Percentiles rank a stretch among this genome's conserved stretches.
Conservation (phyloP, 108 stramenopile species). For the Skeletonema potamos region DNA sequence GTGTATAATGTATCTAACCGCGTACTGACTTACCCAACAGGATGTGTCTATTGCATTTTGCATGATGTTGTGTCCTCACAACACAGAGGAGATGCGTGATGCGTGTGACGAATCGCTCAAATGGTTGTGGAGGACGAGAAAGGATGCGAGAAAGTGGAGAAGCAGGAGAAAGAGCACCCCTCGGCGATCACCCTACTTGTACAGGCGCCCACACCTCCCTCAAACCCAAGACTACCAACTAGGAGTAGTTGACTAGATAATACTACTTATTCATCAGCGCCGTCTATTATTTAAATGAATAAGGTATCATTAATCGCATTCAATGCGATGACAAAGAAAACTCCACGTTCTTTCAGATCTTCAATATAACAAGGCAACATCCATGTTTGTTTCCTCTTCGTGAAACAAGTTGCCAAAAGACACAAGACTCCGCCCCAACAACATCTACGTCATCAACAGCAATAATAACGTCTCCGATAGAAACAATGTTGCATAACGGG, state of each 20-base stretch:
- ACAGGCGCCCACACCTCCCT: too few relatives aligned
- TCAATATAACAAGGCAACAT: background rate
- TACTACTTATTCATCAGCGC: too few relatives aligned
- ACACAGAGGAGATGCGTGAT: too few relatives aligned
- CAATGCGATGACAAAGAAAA: too few relatives aligned
- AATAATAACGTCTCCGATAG: background rate
- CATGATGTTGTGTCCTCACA: too few relatives aligned
- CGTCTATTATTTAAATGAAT: too few relatives aligned
- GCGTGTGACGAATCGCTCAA: too few relatives aligned
- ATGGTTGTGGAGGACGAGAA: background rate
- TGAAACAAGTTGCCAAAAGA: background rate
- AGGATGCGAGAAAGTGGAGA: background rate
- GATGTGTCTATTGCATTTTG: background rate
- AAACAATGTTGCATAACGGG: slow-evolving; percentile 9
- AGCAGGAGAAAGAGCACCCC: background rate
- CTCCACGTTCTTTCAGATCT: background rate
- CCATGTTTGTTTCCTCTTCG: background rate
- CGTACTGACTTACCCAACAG: background rate
- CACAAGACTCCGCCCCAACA: background rate
- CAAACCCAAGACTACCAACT: too few relatives aligned
- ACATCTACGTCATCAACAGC: background rate
- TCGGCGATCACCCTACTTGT: too few relatives aligned
- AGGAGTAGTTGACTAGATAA: too few relatives aligned
- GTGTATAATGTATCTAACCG: background rate
- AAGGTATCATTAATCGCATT: too few relatives aligned